Evolutionary conservation across 2,329 filamentous ascomycete genomes (phyloP), one percentile per base, ranked within the genome.

Genomic region (Epicoccum nigrum): DNA sequence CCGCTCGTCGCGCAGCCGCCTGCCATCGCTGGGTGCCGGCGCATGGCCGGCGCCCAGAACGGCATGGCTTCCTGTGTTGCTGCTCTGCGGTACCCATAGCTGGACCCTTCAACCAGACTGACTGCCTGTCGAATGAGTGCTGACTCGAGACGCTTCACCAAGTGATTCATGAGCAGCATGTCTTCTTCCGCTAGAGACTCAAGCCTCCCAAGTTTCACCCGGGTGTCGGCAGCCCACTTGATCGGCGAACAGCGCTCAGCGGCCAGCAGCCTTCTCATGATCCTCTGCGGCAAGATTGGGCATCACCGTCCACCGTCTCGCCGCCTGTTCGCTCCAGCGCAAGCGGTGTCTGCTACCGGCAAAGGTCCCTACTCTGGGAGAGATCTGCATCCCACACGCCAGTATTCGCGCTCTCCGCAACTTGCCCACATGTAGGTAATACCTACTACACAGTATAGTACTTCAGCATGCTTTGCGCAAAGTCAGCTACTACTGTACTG

Each of bases 221-320:
- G 34, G 44, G 13, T 37, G 15, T 46, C 35, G 44, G 35, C 43
- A 28, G 13, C 13, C 16, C 30, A 30, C 4, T 19, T 25, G 34
- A 20, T 25, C 34, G 34, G n/a, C 34, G 13, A 39, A 39, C 34
- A 30, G 25, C 43, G 17, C 34, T 38, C 43, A 27, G 32, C 21
- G 7, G 32, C 43, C 25, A n/a, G 40, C 34, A 9, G 32, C 43
- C 23, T 37, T 41, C 48, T 42, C 49, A 42, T 52, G 32, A 16
- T 34, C 50, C 37, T 25, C 43, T 23, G 23, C 39, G 28, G 38
- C 43, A 43, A 33, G 32, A 27, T 52, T 47, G 49, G 49, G 49
- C 49, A 52, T 27, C 49, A 52, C 33, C 38, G 21, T 45, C 42
- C 43, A 42, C 38, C 49, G 49, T 46, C 38, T 52, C 43, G 49